Evolutionary conservation across 352 stramenopile species (phyloP).

Genomic region (Phytophthora boehmeriae): DNA sequence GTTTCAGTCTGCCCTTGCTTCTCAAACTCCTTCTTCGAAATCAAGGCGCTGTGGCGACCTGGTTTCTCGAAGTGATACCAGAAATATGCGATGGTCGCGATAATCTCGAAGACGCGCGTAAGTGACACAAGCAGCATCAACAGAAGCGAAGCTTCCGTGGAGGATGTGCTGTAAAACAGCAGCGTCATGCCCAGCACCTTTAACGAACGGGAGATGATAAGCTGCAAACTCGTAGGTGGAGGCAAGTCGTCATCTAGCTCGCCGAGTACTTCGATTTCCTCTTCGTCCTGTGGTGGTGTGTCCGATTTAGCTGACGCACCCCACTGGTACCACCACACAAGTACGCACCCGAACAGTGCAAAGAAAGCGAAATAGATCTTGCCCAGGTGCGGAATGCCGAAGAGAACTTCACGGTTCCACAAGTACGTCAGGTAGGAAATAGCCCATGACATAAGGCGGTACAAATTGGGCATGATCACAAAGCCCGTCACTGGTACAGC

Average conservation of each 20-base stretch:
- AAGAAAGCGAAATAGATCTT: slow-evolving; percentile 90
- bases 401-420: slow-evolving; percentile 71
- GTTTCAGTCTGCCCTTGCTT: slow-evolving; percentile 72
- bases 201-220: slow-evolving; percentile 58
- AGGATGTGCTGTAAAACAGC: slow-evolving; percentile 86
- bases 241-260: slow-evolving; percentile 65
- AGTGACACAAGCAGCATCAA: slow-evolving; percentile 73
- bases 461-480: slow-evolving; percentile 78
- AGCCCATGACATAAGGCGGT: slow-evolving; percentile 64
- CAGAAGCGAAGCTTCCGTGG: slow-evolving; percentile 72
- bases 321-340: slow-evolving; percentile 91
- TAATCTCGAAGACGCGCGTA: slow-evolving; percentile 74
- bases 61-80: slow-evolving; percentile 85
- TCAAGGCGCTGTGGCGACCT: slow-evolving; percentile 69
- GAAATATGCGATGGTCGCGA: slow-evolving; percentile 73
- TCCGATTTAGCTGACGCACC: slow-evolving; percentile 56
- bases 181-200: slow-evolving; percentile 69
- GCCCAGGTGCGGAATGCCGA: slow-evolving; percentile 80
- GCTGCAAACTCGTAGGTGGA: slow-evolving; percentile 68
- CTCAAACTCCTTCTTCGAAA: slow-evolving; percentile 78
- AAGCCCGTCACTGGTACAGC: slow-evolving; percentile 78
- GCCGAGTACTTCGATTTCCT: slow-evolving; percentile 74
- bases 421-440: slow-evolving; percentile 65
- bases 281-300: slow-evolving; percentile 53
- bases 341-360: slow-evolving; percentile 63